Base-by-base conservation (phyloP, 225 moss, liverwort and hornwort genomes). In the Marchantia polymorpha region DNA sequence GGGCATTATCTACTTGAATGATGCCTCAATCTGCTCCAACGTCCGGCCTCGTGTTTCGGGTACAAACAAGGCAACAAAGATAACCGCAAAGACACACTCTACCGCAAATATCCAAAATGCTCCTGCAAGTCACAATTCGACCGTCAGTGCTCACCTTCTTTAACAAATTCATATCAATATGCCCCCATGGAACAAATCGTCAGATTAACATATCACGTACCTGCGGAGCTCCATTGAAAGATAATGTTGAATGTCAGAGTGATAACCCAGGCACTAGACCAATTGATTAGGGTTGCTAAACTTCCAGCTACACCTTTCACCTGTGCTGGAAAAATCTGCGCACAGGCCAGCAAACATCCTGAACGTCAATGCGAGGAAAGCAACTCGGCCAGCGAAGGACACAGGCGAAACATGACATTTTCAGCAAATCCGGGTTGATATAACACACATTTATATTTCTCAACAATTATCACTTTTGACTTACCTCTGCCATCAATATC, bases 251-350 rank as follows among this genome's bases (percentile, higher is more conserved):
- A 94, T 67, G 83, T 80, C 87, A 94, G 79, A 31, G 92, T 91
- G 67, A 94, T 81, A 1, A 78, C 65, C 70, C 88, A 94, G 4
- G 92, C 88, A 76, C 84, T 87, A 7, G 89, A 89, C 96, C 96
- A 94, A 70, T 96, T 96, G 22, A 80, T 25, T 2, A 92, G 80
- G 7, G 91, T 91, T 20, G 96, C 94, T 72, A 90, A 56, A 27
- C 94, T 96, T 76, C 96, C 96, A 70, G 94, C 94, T 53, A 88
- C 80, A 15, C 94, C 92, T 81, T 94, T 92, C 12, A 96, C 90
- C 49, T 90, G 86, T 10, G 82, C 85, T 54, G 94, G 96, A 75
- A 96, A 96, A 30, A 96, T 88, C 94, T 96, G 87, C 48, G 61
- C 61, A 58, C 51, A 59, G 65, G 23, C 17, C 22, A 10, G 25